Conservation (phyloP, 495 filamentous ascomycete species). For the Xylaria venustula region DNA sequence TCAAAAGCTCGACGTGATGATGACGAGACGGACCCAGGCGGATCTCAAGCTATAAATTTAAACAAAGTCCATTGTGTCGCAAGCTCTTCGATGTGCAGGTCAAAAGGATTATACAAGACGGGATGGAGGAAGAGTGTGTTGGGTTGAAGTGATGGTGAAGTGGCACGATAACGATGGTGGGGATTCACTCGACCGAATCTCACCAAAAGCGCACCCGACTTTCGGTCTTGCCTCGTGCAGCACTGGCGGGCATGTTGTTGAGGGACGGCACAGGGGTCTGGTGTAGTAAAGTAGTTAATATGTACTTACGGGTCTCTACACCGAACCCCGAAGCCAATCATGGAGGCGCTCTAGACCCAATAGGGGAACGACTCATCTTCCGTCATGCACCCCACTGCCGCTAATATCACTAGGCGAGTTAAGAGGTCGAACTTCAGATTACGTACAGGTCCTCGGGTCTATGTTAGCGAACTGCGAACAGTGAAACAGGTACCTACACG, state of each 20-base stretch:
- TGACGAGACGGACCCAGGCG: slow-evolving; percentile 4
- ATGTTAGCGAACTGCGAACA: too few relatives aligned
- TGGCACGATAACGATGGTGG: slow-evolving; percentile 8
- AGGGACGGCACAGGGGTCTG: too few relatives aligned
- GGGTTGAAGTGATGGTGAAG: neutral
- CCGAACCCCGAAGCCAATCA: neutral
- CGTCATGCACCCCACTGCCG: slow-evolving; percentile 7
- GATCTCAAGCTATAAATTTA: slow-evolving; percentile 3
- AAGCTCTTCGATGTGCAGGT: neutral
- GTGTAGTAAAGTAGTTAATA: too few relatives aligned
- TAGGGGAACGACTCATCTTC: neutral
- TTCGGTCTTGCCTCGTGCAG: neutral
- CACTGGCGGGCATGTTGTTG: neutral
- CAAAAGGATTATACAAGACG: neutral
- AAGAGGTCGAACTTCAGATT: too few relatives aligned
- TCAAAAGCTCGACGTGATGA: neutral
- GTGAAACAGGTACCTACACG: too few relatives aligned
- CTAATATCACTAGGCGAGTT: slow-evolving; percentile 1
- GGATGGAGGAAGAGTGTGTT: neutral
- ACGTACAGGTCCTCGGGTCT: too few relatives aligned
- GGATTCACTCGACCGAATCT: neutral
- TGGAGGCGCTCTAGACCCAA: neutral
- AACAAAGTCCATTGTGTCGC: slow-evolving; percentile 5
- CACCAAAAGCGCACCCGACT: neutral
- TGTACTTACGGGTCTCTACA: too few relatives aligned